Evolutionary conservation across 768 basidiomycete species (phyloP).

Genomic region (Pisolithus sp.): DNA sequence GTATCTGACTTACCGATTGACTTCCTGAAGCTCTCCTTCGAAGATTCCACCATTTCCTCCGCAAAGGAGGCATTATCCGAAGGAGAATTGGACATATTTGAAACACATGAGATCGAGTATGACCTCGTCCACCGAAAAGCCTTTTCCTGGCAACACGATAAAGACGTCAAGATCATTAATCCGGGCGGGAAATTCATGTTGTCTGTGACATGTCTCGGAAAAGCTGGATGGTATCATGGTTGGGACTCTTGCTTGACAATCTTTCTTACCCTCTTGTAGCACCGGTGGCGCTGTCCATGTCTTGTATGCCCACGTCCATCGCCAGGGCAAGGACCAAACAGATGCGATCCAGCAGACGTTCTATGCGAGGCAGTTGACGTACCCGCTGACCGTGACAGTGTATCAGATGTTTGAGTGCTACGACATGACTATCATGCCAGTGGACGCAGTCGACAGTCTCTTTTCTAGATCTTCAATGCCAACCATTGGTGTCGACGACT

Average conservation of each 20-base stretch:
- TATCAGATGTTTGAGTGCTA: slow-evolving; percentile 92
- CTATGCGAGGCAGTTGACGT: slow-evolving; percentile 80
- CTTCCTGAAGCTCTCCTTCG: slow-evolving; percentile 80
- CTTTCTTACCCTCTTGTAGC: slow-evolving; percentile 34
- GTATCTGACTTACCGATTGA: slow-evolving; percentile 77
- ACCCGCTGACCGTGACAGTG: slow-evolving; percentile 88
- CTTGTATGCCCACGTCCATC: slow-evolving; percentile 71
- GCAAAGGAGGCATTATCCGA: slow-evolving; percentile 75
- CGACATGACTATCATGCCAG: slow-evolving; percentile 73
- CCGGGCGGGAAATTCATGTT: slow-evolving; percentile 70
- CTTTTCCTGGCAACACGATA: slow-evolving; percentile 61
- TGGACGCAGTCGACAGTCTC: slow-evolving; percentile 26
- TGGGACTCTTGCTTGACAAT: not conserved
- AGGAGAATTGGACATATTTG: slow-evolving; percentile 72
- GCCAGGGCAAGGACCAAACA: slow-evolving; percentile 26
- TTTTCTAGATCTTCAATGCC: slow-evolving; percentile 9
- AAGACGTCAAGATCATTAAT: slow-evolving; percentile 42
- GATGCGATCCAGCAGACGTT: slow-evolving; percentile 47
- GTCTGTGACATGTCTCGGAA: slow-evolving; percentile 74
- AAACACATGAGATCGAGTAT: slow-evolving; percentile 88
- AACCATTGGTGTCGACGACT: slow-evolving; percentile 39
- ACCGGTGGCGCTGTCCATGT: slow-evolving; percentile 74
- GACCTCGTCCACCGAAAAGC: slow-evolving; percentile 71
- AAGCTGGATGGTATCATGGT: slow-evolving; percentile 73
- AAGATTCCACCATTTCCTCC: slow-evolving; percentile 80